These are phyloP conservation scores for Volvox reticuliferus DNA, from an alignment of 139 green algal species.

Conservation along the genomic window DNA sequence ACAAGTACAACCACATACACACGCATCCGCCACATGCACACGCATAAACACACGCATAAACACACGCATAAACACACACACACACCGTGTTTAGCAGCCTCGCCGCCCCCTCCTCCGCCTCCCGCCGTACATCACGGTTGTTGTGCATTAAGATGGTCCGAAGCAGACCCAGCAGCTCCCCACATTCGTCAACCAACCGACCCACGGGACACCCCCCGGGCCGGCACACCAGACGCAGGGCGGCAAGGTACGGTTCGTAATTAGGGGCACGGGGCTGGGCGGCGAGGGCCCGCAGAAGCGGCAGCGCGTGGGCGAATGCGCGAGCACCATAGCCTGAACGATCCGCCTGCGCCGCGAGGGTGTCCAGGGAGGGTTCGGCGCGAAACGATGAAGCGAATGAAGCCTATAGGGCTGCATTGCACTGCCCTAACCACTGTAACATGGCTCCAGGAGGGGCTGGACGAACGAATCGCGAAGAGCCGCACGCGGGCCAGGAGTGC, in stretches of 20 bases:
- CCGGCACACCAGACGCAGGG: constrained; percentile 15
- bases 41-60: neutral
- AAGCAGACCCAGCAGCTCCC: constrained; percentile 11
- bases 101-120: neutral
- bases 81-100: neutral
- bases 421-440: too few species aligned
- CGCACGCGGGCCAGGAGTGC: too few species aligned
- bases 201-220: neutral
- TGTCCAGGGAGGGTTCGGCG: too few species aligned
- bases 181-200: neutral
- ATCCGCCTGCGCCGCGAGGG: neutral
- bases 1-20: too few species aligned
- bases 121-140: neutral
- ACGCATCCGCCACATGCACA: too few species aligned
- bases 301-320: neutral
- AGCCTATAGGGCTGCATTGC: too few species aligned
- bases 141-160: neutral
- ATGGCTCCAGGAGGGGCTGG: too few species aligned
- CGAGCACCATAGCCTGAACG: neutral
- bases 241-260: constrained; percentile 34
- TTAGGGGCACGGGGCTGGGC: neutral
- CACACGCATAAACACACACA: neutral
- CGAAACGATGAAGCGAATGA: too few species aligned
- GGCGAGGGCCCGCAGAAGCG: neutral
- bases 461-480: too few species aligned